A percentile compares a stretch with the other conserved stretches of the same genome.
Evolutionary conservation across 2,329 filamentous ascomycete species (phyloP).

Genomic region (Hortaea werneckii): DNA sequence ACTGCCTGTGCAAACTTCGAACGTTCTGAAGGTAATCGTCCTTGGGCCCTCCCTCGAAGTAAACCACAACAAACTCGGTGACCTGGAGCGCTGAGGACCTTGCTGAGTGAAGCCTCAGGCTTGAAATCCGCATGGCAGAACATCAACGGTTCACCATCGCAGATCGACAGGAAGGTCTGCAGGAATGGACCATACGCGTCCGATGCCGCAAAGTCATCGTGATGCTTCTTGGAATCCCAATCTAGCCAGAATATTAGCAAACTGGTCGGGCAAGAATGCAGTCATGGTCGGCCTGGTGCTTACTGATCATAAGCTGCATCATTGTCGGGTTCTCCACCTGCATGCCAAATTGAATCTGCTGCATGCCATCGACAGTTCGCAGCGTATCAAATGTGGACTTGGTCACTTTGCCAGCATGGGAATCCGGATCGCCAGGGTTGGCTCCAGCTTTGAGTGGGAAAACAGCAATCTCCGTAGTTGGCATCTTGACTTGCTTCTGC

Average conservation of each 20-base stretch:
- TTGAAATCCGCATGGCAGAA: slow-evolving; percentile 29
- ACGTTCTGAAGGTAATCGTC: slow-evolving; percentile 25
- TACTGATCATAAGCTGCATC: slow-evolving; percentile 33
- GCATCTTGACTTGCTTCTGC: slow-evolving; percentile 12
- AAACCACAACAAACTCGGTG: slow-evolving; percentile 40
- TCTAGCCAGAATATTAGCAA: slow-evolving; percentile 19
- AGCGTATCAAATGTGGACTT: slow-evolving; percentile 27
- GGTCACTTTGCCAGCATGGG: slow-evolving; percentile 22
- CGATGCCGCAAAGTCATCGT: slow-evolving; percentile 31
- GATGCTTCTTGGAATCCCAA: slow-evolving; percentile 32
- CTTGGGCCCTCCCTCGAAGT: slow-evolving; percentile 30
- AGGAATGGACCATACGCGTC: slow-evolving; percentile 31
- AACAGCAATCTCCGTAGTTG: slow-evolving; percentile 31
- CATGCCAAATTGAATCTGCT: slow-evolving; percentile 26
- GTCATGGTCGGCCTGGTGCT: slow-evolving; percentile 2
- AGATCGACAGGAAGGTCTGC: slow-evolving; percentile 19
- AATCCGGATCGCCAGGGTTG: slow-evolving; percentile 22
- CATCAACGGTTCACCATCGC: slow-evolving; percentile 12
- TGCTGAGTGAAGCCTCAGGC: slow-evolving; percentile 2
- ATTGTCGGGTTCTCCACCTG: slow-evolving; percentile 30
- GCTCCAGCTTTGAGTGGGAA: slow-evolving; percentile 29
- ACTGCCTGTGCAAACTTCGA: slow-evolving; percentile 29
- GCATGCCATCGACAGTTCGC: slow-evolving; percentile 26
- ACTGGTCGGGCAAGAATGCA: not conserved
- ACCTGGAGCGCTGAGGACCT: slow-evolving; percentile 32